Base-by-base conservation (phyloP, 306 rosid species). In the Vigna unguiculata region DNA sequence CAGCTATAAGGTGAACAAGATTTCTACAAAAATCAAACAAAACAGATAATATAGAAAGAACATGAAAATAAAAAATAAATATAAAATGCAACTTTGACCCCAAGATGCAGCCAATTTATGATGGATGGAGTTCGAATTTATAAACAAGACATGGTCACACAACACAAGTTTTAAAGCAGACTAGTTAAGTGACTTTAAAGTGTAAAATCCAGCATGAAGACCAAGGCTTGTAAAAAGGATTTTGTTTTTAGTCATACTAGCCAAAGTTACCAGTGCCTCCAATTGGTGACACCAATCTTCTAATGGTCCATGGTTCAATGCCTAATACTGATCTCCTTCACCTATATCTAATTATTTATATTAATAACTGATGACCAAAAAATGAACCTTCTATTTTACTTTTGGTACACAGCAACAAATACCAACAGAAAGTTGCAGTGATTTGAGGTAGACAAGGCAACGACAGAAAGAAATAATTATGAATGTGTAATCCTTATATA, bases 311-410 rank as follows among this genome's bases (percentile, higher is more conserved):
- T 22, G 12, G 52, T 65, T 46, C 60, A 55, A 32, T 20, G 68
- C 11, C 21, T 45, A 22, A 73, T 9, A 41, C 41, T 43, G n/a
- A 32, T 34, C 69, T 8, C 60, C 58, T 81, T 47, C 41, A 74
- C 48, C 71, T 19, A 49, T 38, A 40, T 41, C 47, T 51, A 75
- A 43, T 40, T 58, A 49, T 69, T 81, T 41, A 51, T 43, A 75
- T 49, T 15, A 16, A 69, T 68, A 75, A 28, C 19, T 20, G 20
- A 38, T 14, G 49, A 38, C 19, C 20, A 17, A 13, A 20, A 46
- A 52, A 8, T 25, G 58, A 79, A 30, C 7, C 19, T 55, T 34
- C 38, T 34, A 52, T 32, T 57, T 30, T 57, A 46, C 59, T 41
- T 51, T 25, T 40, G 19, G 68, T 24, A 28, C 58, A 49, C 62